A percentile compares a stretch with the other conserved stretches of the same genome.
Conservation (phyloP, 305 asterid species). For the Ruellia speciosa region DNA sequence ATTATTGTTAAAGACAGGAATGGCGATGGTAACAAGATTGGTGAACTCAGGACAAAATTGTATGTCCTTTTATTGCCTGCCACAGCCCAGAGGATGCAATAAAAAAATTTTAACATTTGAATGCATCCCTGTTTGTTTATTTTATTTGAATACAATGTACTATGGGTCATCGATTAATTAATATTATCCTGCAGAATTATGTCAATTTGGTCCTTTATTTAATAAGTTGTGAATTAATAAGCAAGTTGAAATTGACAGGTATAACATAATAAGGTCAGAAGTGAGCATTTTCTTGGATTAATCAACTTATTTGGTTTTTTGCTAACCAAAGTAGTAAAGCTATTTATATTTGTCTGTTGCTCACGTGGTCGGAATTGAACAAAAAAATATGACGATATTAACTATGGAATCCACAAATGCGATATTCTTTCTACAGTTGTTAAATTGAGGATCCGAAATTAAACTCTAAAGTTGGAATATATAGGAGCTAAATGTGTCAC, state of each 20-base stretch:
- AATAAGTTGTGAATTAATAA: too few species aligned
- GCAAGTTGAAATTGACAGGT: conserved; percentile 10
- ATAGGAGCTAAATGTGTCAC: too few species aligned
- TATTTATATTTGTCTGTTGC: conserved; percentile 4
- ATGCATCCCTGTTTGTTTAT: not conserved
- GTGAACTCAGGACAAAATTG: conserved; percentile 16
- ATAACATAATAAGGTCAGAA: conserved; percentile 20
- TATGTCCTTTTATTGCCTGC: conserved; percentile 19
- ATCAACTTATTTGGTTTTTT: conserved; percentile 16
- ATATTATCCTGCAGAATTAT: too few species aligned
- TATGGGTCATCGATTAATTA: not conserved
- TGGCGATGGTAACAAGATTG: conserved; percentile 36
- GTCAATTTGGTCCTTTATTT: too few species aligned
- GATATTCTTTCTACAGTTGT: conserved; percentile 19
- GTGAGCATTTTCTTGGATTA: conserved; percentile 34
- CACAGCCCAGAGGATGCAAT: conserved; percentile 7
- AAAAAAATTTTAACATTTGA: not conserved
- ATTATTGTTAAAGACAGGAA: conserved; percentile 24
- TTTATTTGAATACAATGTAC: not conserved
- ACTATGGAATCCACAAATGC: conserved; percentile 23
- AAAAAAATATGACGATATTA: conserved; percentile 24
- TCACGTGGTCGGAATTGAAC: not conserved
- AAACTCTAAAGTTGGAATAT: too few species aligned
- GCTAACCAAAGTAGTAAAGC: not conserved
- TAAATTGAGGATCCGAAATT: too few species aligned